Percentiles rank a stretch among this genome's conserved stretches.
These are phyloP conservation scores for Cladosporium sphaerospermum DNA, from an alignment of 2,329 filamentous ascomycete species.

Conservation along the genomic window DNA sequence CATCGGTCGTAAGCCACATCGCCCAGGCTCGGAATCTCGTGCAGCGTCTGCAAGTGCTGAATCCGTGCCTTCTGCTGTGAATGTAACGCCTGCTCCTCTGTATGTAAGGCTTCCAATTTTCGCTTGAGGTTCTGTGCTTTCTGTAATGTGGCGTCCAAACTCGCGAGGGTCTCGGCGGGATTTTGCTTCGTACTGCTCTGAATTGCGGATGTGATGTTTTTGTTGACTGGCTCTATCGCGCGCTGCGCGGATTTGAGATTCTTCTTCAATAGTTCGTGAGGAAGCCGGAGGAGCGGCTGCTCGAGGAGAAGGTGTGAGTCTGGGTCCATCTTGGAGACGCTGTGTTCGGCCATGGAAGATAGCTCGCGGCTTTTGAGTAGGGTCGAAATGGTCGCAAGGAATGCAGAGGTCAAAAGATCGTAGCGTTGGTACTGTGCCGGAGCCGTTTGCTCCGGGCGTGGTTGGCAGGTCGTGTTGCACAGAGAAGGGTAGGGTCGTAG, in stretches of 20 bases:
- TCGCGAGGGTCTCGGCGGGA: slow-evolving; percentile 63
- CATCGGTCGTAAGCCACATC: slow-evolving; percentile 93
- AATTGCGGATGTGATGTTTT: slow-evolving; percentile 53
- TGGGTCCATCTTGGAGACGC: slow-evolving; percentile 63
- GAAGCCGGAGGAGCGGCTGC: slow-evolving; percentile 86
- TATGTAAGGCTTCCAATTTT: slow-evolving; percentile 70
- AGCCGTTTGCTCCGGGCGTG: no score
- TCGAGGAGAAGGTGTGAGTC: slow-evolving; percentile 75
- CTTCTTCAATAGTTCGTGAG: slow-evolving; percentile 84
- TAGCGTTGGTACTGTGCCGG: neutral
- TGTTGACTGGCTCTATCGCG: slow-evolving; percentile 65
- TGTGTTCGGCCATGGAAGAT: slow-evolving; percentile 38
- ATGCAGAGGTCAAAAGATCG: no score
- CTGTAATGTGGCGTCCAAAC: slow-evolving; percentile 76
- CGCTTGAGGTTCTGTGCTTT: slow-evolving; percentile 82
- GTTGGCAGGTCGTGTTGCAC: no score
- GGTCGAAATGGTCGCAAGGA: no score
- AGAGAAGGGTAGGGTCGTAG: no score
- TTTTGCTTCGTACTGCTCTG: slow-evolving; percentile 30
- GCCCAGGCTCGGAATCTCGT: slow-evolving; percentile 70
- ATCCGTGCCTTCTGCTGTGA: slow-evolving; percentile 70
- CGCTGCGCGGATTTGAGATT: slow-evolving; percentile 86
- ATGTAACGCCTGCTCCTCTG: slow-evolving; percentile 74
- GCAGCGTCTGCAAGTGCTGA: slow-evolving; percentile 72
- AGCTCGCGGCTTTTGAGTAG: neutral